Conservation (phyloP, 2,329 filamentous ascomycete genomes). For the Xylaria sp. region DNA sequence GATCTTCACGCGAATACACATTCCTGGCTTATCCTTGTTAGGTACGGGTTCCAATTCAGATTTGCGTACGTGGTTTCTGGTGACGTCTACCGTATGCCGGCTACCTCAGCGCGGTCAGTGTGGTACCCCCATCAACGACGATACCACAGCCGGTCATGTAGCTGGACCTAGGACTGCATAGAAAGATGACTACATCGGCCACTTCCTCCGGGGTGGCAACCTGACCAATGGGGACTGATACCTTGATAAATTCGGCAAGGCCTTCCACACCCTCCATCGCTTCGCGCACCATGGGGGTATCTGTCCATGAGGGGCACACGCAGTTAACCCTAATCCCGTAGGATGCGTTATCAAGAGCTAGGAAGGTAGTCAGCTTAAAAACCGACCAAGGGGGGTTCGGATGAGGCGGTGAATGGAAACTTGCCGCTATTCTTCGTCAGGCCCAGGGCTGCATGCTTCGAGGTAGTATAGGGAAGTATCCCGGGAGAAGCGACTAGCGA, state of each 20-base stretch:
- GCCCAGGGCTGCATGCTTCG: conserved; percentile 16
- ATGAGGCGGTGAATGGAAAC: neutral
- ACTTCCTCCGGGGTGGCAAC: conserved; percentile 36
- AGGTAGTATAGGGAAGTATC: conserved; percentile 17
- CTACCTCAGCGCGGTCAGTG: no score
- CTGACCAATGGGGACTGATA: conserved; percentile 27
- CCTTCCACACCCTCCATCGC: conserved; percentile 17
- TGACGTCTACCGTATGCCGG: no score
- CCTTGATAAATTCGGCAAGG: conserved; percentile 17
- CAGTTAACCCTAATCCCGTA: conserved; percentile 38
- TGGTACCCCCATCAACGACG: conserved; percentile 23
- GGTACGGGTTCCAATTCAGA: no score
- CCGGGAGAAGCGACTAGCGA: conserved; percentile 3
- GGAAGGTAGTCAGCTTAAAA: neutral
- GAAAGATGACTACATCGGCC: conserved; percentile 34
- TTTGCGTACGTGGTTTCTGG: no score
- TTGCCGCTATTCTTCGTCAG: conserved; percentile 9
- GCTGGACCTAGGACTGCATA: conserved; percentile 34
- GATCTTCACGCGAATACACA: no score
- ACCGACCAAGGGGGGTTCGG: no score
- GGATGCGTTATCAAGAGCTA: conserved; percentile 33
- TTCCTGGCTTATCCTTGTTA: no score
- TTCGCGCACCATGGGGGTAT: conserved; percentile 35
- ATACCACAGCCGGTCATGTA: conserved; percentile 33
- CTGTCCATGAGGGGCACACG: conserved; percentile 37